Evolutionary conservation across 345 rosid genomes (phyloP).

Genomic region (Corchorus olitorius): DNA sequence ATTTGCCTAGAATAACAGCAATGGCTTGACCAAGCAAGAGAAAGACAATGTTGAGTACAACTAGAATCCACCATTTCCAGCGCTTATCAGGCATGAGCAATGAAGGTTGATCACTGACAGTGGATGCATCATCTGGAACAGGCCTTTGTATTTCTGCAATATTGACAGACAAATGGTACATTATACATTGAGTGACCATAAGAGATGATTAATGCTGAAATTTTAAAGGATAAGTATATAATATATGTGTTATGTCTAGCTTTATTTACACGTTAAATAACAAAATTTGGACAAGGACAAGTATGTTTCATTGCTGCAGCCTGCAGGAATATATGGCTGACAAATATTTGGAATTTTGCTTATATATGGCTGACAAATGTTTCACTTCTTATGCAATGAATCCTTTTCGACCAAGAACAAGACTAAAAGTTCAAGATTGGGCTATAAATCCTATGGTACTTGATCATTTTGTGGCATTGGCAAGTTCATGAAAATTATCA

Average conservation of each 20-base stretch:
- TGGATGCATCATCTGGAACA: not conserved
- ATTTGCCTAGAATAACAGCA: constrained; percentile 26
- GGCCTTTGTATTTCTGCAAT: not conserved
- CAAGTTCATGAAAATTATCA: not conserved
- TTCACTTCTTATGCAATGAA: too few relatives aligned
- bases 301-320: not conserved
- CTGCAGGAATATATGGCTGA: not conserved
- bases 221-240: not conserved
- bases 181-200: not conserved
- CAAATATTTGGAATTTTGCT: not conserved
- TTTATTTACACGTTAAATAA: not conserved
- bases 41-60: constrained; percentile 19
- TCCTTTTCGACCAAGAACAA: too few relatives aligned
- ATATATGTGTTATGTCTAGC: not conserved
- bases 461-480: not conserved
- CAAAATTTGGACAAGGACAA: not conserved
- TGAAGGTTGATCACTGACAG: not conserved
- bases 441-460: not conserved
- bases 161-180: not conserved
- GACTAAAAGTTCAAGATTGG: too few relatives aligned
- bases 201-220: not conserved
- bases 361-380: too few relatives aligned
- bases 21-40: constrained; percentile 24
- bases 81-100: not conserved
- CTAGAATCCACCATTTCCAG: constrained; percentile 31